Conservation (phyloP, 2,329 filamentous ascomycete genomes). For the Colletotrichum sp. region DNA sequence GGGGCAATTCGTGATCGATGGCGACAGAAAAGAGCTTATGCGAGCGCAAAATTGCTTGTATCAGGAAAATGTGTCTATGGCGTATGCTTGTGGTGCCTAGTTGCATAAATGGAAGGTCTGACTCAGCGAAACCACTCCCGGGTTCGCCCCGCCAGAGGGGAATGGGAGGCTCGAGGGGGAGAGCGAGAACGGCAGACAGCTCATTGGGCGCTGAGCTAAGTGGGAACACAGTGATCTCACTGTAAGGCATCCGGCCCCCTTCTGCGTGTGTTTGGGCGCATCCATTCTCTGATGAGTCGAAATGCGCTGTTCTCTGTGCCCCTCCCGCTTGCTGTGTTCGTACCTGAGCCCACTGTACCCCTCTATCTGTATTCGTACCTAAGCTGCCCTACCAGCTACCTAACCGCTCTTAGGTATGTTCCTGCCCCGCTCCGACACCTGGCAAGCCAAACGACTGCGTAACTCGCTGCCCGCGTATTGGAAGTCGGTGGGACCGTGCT, state of each 20-base stretch:
- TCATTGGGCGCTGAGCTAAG: not conserved
- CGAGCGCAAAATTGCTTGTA: not conserved
- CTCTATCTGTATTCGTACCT: not conserved
- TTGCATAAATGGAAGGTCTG: not conserved
- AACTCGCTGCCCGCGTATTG: slow-evolving; percentile 15
- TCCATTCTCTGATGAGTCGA: not conserved
- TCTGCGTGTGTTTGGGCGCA: not conserved
- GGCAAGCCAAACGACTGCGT: slow-evolving; percentile 12
- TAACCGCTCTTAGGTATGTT: slow-evolving; percentile 1
- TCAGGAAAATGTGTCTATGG: not conserved
- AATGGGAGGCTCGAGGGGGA: not conserved
- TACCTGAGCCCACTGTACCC: not conserved
- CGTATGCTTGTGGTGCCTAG: slow-evolving; percentile 1
- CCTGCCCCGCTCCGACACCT: slow-evolving; percentile 21
- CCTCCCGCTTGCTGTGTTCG: not conserved
- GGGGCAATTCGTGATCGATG: slow-evolving; percentile 18
- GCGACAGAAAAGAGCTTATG: not conserved
- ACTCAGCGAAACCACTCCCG: not conserved
- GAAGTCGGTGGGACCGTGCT: slow-evolving; percentile 17
- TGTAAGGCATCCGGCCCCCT: not conserved
- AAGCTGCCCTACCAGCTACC: not conserved
- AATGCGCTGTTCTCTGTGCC: not conserved
- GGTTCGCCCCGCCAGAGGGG: not conserved
- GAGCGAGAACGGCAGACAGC: slow-evolving; percentile 15
- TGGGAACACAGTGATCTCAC: not conserved